Evolutionary conservation across 495 filamentous ascomycete genomes (phyloP).

Genomic region (Hyaloscypha variabilis): DNA sequence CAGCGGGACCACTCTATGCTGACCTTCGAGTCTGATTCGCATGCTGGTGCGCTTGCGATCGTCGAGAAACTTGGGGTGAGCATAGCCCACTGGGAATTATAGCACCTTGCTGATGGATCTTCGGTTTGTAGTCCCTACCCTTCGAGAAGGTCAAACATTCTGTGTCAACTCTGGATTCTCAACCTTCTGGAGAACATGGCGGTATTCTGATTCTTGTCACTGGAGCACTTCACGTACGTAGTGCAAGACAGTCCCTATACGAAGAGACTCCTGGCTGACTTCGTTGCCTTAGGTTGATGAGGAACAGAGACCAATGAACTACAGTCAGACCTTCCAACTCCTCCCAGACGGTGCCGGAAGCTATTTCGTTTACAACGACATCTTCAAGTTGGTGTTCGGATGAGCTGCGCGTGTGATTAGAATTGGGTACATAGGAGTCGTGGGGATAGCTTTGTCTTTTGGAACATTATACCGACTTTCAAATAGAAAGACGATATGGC

Average conservation of each 20-base stretch:
- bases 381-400: slow-evolving; percentile 82
- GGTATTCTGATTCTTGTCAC: slow-evolving; percentile 85
- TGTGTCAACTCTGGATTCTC: slow-evolving; percentile 71
- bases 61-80: slow-evolving; percentile 77
- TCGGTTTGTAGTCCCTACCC: slow-evolving; percentile 61
- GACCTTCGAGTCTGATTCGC: slow-evolving; percentile 76
- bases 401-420: slow-evolving; percentile 23
- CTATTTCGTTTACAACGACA: slow-evolving; percentile 89
- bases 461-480: slow-evolving; percentile 29
- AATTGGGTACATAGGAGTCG: slow-evolving; percentile 24
- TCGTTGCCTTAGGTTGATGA: slow-evolving; percentile 69
- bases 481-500: slow-evolving; percentile 19
- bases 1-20: slow-evolving; percentile 88
- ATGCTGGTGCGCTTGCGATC: slow-evolving; percentile 63
- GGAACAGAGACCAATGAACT: slow-evolving; percentile 78
- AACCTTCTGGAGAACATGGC: slow-evolving; percentile 61
- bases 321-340: slow-evolving; percentile 84
- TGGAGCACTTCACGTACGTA: slow-evolving; percentile 77
- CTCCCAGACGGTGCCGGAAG: slow-evolving; percentile 64
- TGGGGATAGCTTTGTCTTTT: slow-evolving; percentile 22
- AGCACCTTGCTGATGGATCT: background rate
- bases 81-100: background rate
- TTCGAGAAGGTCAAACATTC: slow-evolving; percentile 79
- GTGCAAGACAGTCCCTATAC: background rate
- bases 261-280: background rate